Percentiles rank a stretch among this genome's conserved stretches.
Evolutionary conservation across 192 early-diverging fungal species (phyloP).

Genomic region (Coemansia sp.): DNA sequence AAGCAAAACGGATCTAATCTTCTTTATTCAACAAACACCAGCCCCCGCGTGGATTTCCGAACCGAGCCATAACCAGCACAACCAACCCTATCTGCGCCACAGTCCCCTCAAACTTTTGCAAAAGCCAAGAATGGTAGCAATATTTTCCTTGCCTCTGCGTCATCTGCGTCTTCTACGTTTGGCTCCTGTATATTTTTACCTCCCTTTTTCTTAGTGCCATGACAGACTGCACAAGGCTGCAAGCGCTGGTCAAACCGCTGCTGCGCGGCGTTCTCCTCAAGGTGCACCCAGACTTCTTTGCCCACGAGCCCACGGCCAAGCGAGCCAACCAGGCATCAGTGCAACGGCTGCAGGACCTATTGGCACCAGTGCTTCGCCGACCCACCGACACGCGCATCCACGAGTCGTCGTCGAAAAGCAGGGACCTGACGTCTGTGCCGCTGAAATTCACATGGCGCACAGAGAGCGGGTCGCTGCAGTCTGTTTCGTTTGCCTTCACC

Average conservation of each 20-base stretch:
- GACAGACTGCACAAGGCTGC: constrained; percentile 18
- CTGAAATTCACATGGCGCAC: constrained; percentile 20
- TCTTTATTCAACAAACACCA: too few relatives aligned
- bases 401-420: constrained; percentile 3
- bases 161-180: background rate
- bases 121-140: too few relatives aligned
- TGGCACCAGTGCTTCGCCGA: constrained; percentile 27
- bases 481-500: constrained; percentile 30
- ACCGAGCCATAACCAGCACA: background rate
- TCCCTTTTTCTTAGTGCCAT: background rate
- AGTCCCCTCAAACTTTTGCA: background rate
- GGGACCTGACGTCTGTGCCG: constrained; percentile 10
- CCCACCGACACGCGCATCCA: background rate
- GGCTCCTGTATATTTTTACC: background rate
- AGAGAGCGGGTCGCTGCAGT: background rate
- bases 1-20: background rate
- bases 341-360: constrained; percentile 46
- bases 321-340: constrained; percentile 36
- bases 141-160: too few relatives aligned
- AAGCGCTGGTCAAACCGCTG: constrained; percentile 38
- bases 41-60: background rate
- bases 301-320: constrained; percentile 35
- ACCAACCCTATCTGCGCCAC: background rate
- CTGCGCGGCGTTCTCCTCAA: constrained; percentile 40
- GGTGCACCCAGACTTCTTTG: constrained; percentile 49